Evolutionary conservation across 768 basidiomycete species (phyloP), one percentile per base, ranked within the genome.

Genomic region (Collybia sp.): DNA sequence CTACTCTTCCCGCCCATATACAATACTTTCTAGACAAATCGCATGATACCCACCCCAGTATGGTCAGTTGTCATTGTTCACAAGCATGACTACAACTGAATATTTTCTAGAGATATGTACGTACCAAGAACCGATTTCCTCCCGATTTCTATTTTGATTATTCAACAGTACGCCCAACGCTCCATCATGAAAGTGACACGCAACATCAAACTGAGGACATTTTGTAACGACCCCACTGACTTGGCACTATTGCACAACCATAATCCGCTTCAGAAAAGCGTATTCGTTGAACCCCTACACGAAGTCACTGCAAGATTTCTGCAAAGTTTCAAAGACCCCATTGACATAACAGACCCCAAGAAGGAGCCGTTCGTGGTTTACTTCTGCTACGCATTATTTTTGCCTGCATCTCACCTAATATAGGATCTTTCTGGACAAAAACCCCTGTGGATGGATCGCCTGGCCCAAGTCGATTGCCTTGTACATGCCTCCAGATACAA

Each of bases 201-300:
- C 44, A 81, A 82, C 60, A 72, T 93, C 65, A 93, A 93, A 64
- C 57, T 94, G n/a, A 77, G 90, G 37, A 86, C 90, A 1, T 77
- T 81, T 41, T 81, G 80, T 49, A 64, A 59, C 1, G 68, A 70
- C 11, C 71, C 79, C 30, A 66, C 70, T 32, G 82, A 84, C 48
- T 65, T 93, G 13, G 77, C 79, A 9, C 62, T 87, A 4, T 77
- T 77, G 52, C 73, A 73, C 35, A 77, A 77, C 45, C 71, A 72
- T 48, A 91, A 93, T 56, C 88, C 88, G 1, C 71, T 92, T 34
- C 77, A 79, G 51, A 66, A 66, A 45, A 63, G 60, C 6, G 63
- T 88, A 34, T 58, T 69, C 2, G 63, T 85, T 2, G 52, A 76
- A 30, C 75, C 73, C 10, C 74, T 79, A 3, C 68, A 67, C 31